A percentile compares a stretch with the other conserved stretches of the same genome.
phyloP scores from a whole-genome alignment of 2,329 filamentous ascomycete genomes.

The Venturia nashicola region DNA sequence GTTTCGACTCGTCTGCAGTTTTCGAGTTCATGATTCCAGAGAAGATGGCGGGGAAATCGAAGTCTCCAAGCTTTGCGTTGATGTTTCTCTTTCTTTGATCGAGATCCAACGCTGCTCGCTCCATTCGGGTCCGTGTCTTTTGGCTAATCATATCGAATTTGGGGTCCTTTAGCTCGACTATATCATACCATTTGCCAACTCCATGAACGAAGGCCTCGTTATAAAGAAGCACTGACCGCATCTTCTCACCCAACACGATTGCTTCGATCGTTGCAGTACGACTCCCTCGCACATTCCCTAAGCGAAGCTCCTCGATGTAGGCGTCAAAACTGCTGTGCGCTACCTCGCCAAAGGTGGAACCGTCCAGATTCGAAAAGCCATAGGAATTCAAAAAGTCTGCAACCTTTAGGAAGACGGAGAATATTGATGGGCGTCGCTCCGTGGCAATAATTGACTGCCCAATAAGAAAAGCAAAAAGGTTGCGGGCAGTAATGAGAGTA shows the following conservation, averaged over 20 bases:
- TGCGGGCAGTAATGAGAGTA: slow-evolving; percentile 46
- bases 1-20: slow-evolving; percentile 61
- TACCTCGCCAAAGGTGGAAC: slow-evolving; percentile 51
- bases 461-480: slow-evolving; percentile 51
- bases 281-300: slow-evolving; percentile 71
- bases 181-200: slow-evolving; percentile 68
- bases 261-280: slow-evolving; percentile 83
- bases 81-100: slow-evolving; percentile 58
- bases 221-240: slow-evolving; percentile 73
- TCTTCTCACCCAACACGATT: slow-evolving; percentile 75
- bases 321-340: slow-evolving; percentile 54
- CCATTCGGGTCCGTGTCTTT: slow-evolving; percentile 65
- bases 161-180: slow-evolving; percentile 55
- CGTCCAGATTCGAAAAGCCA: slow-evolving; percentile 49
- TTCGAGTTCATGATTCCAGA: slow-evolving; percentile 78
- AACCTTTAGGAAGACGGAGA: slow-evolving; percentile 50
- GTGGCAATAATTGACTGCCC: slow-evolving; percentile 50
- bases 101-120: slow-evolving; percentile 71
- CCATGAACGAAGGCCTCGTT: slow-evolving; percentile 87
- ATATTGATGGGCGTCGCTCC: slow-evolving; percentile 40
- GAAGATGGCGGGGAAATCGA: slow-evolving; percentile 85
- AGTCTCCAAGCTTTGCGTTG: slow-evolving; percentile 65
- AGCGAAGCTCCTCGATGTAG: slow-evolving; percentile 63
- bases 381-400: slow-evolving; percentile 44
- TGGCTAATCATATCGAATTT: slow-evolving; percentile 59